A percentile compares a stretch with the other conserved stretches of the same genome.
Evolutionary conservation across 345 rosid species (phyloP).

Genomic region (Camelina hispida): DNA sequence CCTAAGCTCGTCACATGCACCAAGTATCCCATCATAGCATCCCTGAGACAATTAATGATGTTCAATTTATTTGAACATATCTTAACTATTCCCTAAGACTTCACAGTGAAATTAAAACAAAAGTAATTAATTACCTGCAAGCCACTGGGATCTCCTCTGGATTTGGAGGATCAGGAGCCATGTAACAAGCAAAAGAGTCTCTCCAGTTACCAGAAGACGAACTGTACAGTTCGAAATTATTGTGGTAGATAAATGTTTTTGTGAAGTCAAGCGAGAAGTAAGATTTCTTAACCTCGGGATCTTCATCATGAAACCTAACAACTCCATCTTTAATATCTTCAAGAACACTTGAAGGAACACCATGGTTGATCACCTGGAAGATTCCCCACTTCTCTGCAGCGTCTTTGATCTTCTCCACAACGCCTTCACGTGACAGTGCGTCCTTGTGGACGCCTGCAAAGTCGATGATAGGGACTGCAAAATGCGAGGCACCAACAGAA

Average conservation of each 20-base stretch:
- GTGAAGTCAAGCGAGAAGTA: conserved; percentile 43
- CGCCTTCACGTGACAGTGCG: conserved; percentile 14
- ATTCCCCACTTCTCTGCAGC: conserved; percentile 56
- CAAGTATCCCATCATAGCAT: conserved; percentile 46
- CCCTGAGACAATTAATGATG: conserved; percentile 38
- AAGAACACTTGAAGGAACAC: conserved; percentile 48
- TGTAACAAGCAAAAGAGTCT: conserved; percentile 46
- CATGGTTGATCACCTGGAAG: conserved; percentile 57
- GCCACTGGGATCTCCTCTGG: conserved; percentile 54
- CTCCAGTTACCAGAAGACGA: conserved; percentile 55
- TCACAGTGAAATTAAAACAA: neutral
- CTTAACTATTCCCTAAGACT: neutral
- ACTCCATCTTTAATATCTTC: conserved; percentile 45
- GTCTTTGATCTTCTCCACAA: conserved; percentile 38
- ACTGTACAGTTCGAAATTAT: conserved; percentile 49
- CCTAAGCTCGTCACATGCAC: conserved; percentile 48
- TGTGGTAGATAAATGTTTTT: conserved; percentile 43
- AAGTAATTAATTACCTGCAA: conserved; percentile 47
- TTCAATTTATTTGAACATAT: neutral
- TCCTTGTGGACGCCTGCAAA: conserved; percentile 23
- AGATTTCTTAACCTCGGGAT: conserved; percentile 44
- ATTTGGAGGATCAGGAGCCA: conserved; percentile 51
- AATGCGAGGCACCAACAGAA: neutral
- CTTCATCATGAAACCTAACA: conserved; percentile 51
- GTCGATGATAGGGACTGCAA: conserved; percentile 52